Evolutionary conservation across 2,329 filamentous ascomycete genomes (phyloP), one percentile per base, ranked within the genome.

Genomic region (Purpureocillium takamizusanense): DNA sequence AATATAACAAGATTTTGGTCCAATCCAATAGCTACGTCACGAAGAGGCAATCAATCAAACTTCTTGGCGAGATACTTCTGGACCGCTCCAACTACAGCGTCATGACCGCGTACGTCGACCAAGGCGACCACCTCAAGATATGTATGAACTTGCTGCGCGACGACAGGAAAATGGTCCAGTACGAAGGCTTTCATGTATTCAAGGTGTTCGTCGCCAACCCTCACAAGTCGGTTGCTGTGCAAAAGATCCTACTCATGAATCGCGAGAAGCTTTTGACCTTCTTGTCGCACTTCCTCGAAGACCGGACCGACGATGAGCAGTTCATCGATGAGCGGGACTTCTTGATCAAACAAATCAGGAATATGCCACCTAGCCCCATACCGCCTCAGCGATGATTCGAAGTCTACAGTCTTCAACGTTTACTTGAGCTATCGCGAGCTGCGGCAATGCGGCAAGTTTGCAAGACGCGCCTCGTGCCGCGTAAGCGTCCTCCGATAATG

Each of bases 121-220:
- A 84, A 35, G 89, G 89, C 43, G 90, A 97, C 57, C 89, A 98
- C 56, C 75, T 98, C 51, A 98, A 98, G 67, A 84, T 97, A 47
- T 92, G 89, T 67, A 98, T 98, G 92, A 97, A 94, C 61, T 72
- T 98, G 42, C 69, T 98, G 44, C 82, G 88, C 49, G 92, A 97
- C 60, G 90, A 97, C 61, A 79, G 90, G 50, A 92, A 94, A 62
- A 98, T 98, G 89, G 92, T 98, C 45, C 92, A 97, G 63, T 98
- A 98, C 59, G 92, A 98, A 61, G 92, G 89, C 7, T 98, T 98
- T 60, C 92, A 98, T 59, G 90, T 98, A 31, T 98, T 98, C 74
- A 98, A 98, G 70, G 90, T 98, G 45, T 98, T 98, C 62, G 92
- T 97, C 38, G 92, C 92, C 43, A 98, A 98, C 59, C 92, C 92